phyloP scores from a whole-genome alignment of 352 stramenopile genomes.

The Albugo laibachii region DNA sequence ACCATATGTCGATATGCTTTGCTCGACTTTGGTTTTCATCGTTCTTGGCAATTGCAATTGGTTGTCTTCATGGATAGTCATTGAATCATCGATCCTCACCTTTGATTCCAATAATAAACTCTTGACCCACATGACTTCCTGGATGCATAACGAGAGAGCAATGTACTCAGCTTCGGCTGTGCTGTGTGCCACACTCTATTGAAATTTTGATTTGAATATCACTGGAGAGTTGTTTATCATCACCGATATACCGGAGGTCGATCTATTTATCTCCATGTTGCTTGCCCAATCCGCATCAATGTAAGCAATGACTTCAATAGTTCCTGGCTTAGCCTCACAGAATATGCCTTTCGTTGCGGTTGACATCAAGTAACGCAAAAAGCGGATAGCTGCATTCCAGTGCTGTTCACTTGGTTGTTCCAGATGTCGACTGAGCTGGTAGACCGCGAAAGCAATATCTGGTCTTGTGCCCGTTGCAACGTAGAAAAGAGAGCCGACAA shows the following conservation, averaged over 20 bases:
- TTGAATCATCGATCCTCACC: slow-evolving; percentile 1
- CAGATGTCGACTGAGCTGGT: not conserved
- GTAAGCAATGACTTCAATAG: slow-evolving; percentile 1
- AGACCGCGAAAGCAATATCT: not conserved
- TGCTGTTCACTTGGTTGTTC: not conserved
- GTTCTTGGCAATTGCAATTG: not conserved
- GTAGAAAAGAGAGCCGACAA: not conserved
- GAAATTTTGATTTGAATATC: slow-evolving; percentile 5
- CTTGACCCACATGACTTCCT: slow-evolving; percentile 9
- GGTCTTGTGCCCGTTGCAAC: not conserved
- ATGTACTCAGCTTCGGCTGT: slow-evolving; percentile 11
- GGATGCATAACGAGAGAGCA: slow-evolving; percentile 5
- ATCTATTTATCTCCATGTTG: slow-evolving; percentile 6
- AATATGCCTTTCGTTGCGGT: slow-evolving; percentile 2
- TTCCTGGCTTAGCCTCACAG: not conserved
- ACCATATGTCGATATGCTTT: slow-evolving; percentile 2
- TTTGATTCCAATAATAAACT: slow-evolving; percentile 3
- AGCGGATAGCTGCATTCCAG: not conserved
- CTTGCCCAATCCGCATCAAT: slow-evolving; percentile 9
- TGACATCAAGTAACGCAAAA: not conserved
- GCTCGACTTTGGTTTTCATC: not conserved
- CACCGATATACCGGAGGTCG: slow-evolving; percentile 6
- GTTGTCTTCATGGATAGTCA: slow-evolving; percentile 1
- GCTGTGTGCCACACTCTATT: slow-evolving; percentile 10
- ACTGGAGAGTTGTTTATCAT: slow-evolving; percentile 8